Percentiles rank a stretch among this genome's conserved stretches.
These are phyloP conservation scores for Fusarium udum DNA, from an alignment of 2,329 filamentous ascomycete species.

Conservation along the genomic window DNA sequence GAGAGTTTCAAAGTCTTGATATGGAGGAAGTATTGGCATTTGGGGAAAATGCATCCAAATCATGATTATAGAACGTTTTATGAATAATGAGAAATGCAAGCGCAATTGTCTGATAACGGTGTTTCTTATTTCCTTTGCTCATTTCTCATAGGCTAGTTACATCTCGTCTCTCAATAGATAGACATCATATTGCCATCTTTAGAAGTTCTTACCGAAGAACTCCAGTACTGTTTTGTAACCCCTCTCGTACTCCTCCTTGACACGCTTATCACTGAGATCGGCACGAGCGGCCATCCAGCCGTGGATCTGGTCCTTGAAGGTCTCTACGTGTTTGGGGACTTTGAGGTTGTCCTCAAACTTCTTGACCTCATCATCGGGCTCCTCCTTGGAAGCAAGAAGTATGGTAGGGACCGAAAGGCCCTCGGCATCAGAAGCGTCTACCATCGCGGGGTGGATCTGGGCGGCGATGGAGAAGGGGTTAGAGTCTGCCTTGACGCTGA, in stretches of 20 bases:
- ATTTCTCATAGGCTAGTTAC: conserved; percentile 17
- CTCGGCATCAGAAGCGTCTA: conserved; percentile 69
- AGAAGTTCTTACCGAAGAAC: conserved; percentile 66
- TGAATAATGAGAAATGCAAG: conserved; percentile 1
- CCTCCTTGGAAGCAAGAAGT: conserved; percentile 73
- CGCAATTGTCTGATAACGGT: not conserved
- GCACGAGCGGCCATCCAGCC: conserved; percentile 78
- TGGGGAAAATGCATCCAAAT: conserved; percentile 48
- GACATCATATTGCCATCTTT: not conserved
- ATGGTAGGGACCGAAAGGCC: conserved; percentile 69
- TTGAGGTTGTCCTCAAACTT: conserved; percentile 64
- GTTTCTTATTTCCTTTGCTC: conserved; percentile 7
- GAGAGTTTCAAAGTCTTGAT: conserved; percentile 54
- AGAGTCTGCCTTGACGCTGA: conserved; percentile 58
- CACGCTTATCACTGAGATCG: conserved; percentile 64
- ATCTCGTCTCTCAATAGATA: not conserved
- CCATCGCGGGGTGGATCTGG: conserved; percentile 69
- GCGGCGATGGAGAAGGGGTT: conserved; percentile 67
- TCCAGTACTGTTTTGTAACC: conserved; percentile 67
- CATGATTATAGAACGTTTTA: not conserved
- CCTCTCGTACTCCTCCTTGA: conserved; percentile 69
- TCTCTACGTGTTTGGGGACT: conserved; percentile 69
- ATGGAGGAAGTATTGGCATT: conserved; percentile 58
- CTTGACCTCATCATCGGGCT: conserved; percentile 64
- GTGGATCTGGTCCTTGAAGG: conserved; percentile 73